Evolutionary conservation across 345 rosid species (phyloP).

Genomic region (Dimocarpus longan): DNA sequence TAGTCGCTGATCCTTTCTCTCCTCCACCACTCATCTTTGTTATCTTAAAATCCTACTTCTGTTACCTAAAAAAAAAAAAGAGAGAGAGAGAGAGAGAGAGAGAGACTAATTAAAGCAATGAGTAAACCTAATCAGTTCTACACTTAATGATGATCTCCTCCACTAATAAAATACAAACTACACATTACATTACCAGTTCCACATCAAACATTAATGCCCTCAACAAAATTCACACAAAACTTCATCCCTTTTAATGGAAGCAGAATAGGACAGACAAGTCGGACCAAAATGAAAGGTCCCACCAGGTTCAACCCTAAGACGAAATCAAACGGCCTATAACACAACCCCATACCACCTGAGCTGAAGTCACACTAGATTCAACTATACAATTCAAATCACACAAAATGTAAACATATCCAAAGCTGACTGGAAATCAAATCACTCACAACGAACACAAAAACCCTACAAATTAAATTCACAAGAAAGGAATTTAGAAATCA

Average conservation of each 20-base stretch:
- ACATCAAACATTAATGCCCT: neutral
- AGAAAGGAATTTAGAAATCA: neutral
- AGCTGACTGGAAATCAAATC: neutral
- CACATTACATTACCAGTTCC: neutral
- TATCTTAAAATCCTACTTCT: neutral
- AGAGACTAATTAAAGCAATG: neutral
- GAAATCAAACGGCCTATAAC: no score
- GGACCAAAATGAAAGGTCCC: no score
- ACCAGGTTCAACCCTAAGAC: no score
- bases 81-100: neutral
- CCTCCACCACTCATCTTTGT: conserved; percentile 66
- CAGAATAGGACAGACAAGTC: neutral
- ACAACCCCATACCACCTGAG: neutral
- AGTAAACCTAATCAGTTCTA: neutral
- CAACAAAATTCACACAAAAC: neutral
- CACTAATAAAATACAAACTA: neutral
- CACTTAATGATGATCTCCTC: neutral
- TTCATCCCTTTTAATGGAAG: neutral
- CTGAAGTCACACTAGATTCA: neutral
- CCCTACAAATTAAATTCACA: neutral
- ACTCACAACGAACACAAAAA: neutral
- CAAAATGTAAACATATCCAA: neutral
- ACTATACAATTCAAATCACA: neutral
- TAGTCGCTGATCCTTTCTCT: conserved; percentile 52
- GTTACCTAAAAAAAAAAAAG: neutral